phyloP scores from a whole-genome alignment of 129 eudicot genomes.

The Tagetes erecta region DNA sequence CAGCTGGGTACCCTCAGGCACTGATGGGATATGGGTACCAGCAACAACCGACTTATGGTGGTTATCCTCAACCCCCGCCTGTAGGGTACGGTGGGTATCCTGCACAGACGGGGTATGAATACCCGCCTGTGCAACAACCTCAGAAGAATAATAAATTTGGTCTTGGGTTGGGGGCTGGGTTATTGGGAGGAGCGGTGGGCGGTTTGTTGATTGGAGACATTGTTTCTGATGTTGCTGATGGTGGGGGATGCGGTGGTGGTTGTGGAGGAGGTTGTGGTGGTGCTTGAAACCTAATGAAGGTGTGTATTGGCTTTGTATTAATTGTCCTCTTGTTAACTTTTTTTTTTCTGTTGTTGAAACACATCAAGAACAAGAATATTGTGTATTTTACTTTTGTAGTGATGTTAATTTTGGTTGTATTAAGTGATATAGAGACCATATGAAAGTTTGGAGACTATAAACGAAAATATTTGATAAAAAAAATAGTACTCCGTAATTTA shows the following conservation, averaged over 20 bases:
- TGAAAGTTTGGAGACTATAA: neutral
- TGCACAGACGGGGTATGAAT: constrained; percentile 34
- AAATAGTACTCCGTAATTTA: too few relatives aligned
- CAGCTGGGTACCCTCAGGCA: constrained; percentile 50
- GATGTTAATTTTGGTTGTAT: neutral
- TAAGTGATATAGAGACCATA: neutral
- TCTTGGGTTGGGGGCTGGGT: constrained; percentile 74
- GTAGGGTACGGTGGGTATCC: constrained; percentile 42
- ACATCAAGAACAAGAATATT: neutral
- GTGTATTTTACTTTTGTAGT: neutral
- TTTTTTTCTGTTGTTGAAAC: neutral
- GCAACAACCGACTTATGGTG: constrained; percentile 13
- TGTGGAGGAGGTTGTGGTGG: constrained; percentile 52
- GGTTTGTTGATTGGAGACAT: constrained; percentile 68
- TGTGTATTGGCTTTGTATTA: constrained; percentile 23
- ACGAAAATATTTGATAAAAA: too few relatives aligned
- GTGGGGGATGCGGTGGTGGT: constrained; percentile 45
- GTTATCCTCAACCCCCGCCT: constrained; percentile 27
- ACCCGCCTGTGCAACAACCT: constrained; percentile 43
- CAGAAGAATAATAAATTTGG: constrained; percentile 57
- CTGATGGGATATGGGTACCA: constrained; percentile 22
- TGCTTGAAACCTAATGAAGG: constrained; percentile 19
- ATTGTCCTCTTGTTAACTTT: constrained; percentile 19
- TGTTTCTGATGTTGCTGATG: constrained; percentile 45
- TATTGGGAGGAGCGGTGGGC: constrained; percentile 74